A percentile compares a stretch with the other conserved stretches of the same genome.
These are phyloP conservation scores for Podospora pseudocomata DNA, from an alignment of 495 filamentous ascomycete genomes.

Conservation along the genomic window DNA sequence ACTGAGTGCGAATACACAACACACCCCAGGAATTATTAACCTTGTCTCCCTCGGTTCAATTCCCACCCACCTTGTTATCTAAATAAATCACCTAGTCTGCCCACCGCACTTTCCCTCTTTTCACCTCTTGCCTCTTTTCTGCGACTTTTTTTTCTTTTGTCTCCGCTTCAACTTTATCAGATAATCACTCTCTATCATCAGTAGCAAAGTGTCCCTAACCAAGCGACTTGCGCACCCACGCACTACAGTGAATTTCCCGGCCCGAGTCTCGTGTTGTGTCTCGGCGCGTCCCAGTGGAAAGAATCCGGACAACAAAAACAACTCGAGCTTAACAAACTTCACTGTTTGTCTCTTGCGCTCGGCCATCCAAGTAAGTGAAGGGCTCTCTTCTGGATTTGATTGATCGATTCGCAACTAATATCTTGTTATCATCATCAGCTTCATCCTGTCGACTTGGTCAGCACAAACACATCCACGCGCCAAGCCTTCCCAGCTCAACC, in stretches of 20 bases:
- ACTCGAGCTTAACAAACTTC: background rate
- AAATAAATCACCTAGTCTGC: conserved; percentile 6
- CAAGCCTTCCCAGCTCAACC: background rate
- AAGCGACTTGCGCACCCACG: background rate
- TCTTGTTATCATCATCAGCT: background rate
- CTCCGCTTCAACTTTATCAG: background rate
- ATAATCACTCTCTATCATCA: background rate
- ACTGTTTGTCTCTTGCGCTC: conserved; percentile 1
- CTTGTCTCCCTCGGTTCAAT: conserved; percentile 21
- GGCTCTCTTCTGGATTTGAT: background rate
- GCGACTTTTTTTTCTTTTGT: background rate
- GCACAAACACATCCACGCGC: background rate
- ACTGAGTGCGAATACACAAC: background rate
- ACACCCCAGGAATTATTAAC: conserved; percentile 3
- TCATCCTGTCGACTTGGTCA: background rate
- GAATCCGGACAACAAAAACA: background rate
- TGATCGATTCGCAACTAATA: background rate
- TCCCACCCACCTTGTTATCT: conserved; percentile 10
- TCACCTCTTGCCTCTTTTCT: conserved; percentile 6
- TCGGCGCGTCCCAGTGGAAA: background rate
- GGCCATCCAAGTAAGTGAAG: background rate
- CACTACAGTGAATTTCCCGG: background rate
- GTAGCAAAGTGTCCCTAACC: background rate
- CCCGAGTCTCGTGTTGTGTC: background rate
- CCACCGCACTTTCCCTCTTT: conserved; percentile 14